Evolutionary conservation across 2,329 filamentous ascomycete species (phyloP).

Genomic region (Aureobasidium sp.): DNA sequence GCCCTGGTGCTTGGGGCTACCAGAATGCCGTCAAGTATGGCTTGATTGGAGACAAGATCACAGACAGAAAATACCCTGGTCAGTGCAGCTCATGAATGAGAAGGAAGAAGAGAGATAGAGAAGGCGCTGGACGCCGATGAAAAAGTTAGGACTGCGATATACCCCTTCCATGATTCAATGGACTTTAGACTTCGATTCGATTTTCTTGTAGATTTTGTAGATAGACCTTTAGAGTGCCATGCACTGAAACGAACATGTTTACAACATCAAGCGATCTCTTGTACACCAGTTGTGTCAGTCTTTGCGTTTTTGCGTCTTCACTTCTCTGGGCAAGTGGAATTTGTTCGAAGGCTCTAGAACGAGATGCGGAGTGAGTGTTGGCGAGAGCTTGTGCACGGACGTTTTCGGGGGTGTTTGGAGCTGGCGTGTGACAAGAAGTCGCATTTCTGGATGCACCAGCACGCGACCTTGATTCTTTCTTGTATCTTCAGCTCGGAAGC

Average conservation of each 20-base stretch:
- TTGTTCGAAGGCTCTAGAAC: not conserved
- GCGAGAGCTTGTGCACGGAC: not conserved
- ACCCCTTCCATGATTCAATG: constrained; percentile 11
- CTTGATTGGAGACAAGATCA: constrained; percentile 34
- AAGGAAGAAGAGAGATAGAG: not conserved
- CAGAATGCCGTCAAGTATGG: constrained; percentile 34
- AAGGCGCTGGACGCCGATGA: constrained; percentile 12
- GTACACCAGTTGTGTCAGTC: not conserved
- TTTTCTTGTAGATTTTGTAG: constrained; percentile 9
- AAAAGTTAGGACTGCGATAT: constrained; percentile 7
- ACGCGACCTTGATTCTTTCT: constrained; percentile 8
- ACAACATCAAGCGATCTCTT: not conserved
- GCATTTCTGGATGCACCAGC: constrained; percentile 3
- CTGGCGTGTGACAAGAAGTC: not conserved
- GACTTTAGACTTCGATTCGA: constrained; percentile 14
- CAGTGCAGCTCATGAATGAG: constrained; percentile 20
- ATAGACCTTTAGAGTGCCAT: not conserved
- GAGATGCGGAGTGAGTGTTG: not conserved
- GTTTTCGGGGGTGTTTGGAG: not conserved
- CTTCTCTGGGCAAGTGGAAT: not conserved
- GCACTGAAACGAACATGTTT: not conserved
- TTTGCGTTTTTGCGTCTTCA: not conserved
- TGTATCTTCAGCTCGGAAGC: not conserved
- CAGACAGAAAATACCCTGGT: constrained; percentile 23
- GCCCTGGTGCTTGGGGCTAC: constrained; percentile 37